Evolutionary conservation across 2,329 filamentous ascomycete species (phyloP).

Genomic region (Diaporthe sp.): DNA sequence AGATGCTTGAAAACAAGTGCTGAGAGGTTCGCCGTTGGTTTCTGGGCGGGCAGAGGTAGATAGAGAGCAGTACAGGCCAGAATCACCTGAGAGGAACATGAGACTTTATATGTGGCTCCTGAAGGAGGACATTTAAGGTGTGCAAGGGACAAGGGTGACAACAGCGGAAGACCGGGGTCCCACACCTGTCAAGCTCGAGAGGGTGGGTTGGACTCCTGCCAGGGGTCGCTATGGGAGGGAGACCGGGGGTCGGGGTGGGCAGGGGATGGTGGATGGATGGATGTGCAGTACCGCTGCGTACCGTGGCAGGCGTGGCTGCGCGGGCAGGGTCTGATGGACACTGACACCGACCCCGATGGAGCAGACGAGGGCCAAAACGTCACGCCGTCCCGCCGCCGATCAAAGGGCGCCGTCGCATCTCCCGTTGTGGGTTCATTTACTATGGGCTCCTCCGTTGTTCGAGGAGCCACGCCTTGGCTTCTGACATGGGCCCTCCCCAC

Average conservation of each 20-base stretch:
- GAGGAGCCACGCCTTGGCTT: constrained; percentile 1
- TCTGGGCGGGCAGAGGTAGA: not conserved
- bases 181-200: constrained; percentile 32
- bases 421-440: constrained; percentile 20
- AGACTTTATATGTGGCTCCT: constrained; percentile 33
- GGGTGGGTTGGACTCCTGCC: constrained; percentile 24
- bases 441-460: not conserved
- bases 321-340: constrained; percentile 10
- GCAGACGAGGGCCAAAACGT: constrained; percentile 13
- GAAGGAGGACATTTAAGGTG: constrained; percentile 31
- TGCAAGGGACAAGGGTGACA: constrained; percentile 33
- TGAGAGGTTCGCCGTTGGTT: not conserved
- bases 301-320: constrained; percentile 22
- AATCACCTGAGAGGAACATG: constrained; percentile 10
- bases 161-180: constrained; percentile 9
- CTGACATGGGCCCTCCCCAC: constrained; percentile 24
- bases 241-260: not conserved
- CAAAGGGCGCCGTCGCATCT: constrained; percentile 23
- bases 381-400: constrained; percentile 18
- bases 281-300: constrained; percentile 2
- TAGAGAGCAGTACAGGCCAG: constrained; percentile 3
- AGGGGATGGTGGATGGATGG: not conserved
- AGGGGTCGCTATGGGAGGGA: constrained; percentile 7
- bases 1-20: not conserved
- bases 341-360: constrained; percentile 12